Percentiles rank a stretch among this genome's conserved stretches.
Evolutionary conservation across 2,329 filamentous ascomycete genomes (phyloP).

Genomic region (Aspergillus proliferans): DNA sequence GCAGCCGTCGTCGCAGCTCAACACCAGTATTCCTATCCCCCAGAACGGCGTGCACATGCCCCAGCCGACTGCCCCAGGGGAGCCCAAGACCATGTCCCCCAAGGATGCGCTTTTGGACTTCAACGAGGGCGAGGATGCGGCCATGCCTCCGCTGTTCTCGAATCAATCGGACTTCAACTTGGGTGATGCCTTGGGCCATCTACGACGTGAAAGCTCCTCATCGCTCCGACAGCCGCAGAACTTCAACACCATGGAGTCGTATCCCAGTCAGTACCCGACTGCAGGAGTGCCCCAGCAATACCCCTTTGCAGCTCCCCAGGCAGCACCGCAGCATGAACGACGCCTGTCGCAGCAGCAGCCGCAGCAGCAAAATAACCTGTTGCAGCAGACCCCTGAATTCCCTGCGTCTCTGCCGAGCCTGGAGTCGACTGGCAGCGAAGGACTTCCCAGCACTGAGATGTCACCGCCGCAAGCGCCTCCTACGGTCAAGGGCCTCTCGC

Average conservation of each 20-base stretch:
- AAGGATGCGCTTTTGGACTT: slow-evolving; percentile 88
- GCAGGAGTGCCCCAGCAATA: slow-evolving; percentile 48
- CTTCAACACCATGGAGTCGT: slow-evolving; percentile 38
- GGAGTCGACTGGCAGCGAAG: slow-evolving; percentile 55
- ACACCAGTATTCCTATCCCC: slow-evolving; percentile 28
- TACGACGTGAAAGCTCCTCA: slow-evolving; percentile 31
- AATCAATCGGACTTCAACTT: slow-evolving; percentile 50
- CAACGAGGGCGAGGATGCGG: slow-evolving; percentile 61
- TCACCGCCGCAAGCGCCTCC: slow-evolving; percentile 31
- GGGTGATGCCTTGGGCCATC: slow-evolving; percentile 27
- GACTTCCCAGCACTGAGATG: slow-evolving; percentile 24
- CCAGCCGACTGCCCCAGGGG: slow-evolving; percentile 16
- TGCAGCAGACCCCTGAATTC: slow-evolving; percentile 50
- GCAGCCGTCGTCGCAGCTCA: slow-evolving; percentile 35
- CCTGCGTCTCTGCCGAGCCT: slow-evolving; percentile 55
- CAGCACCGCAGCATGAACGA: slow-evolving; percentile 20
- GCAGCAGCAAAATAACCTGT: slow-evolving; percentile 21
- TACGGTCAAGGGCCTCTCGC: slow-evolving; percentile 32
- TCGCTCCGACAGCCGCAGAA: slow-evolving; percentile 30
- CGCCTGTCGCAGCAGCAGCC: slow-evolving; percentile 18
- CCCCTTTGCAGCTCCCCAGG: slow-evolving; percentile 30
- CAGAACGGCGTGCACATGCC: slow-evolving; percentile 26
- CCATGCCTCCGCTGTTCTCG: slow-evolving; percentile 65
- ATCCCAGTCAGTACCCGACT: slow-evolving; percentile 35
- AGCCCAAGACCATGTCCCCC: slow-evolving; percentile 85